Evolutionary conservation across 2,329 filamentous ascomycete genomes (phyloP), one percentile per base, ranked within the genome.

Genomic region (Microsporum ferrugineum): DNA sequence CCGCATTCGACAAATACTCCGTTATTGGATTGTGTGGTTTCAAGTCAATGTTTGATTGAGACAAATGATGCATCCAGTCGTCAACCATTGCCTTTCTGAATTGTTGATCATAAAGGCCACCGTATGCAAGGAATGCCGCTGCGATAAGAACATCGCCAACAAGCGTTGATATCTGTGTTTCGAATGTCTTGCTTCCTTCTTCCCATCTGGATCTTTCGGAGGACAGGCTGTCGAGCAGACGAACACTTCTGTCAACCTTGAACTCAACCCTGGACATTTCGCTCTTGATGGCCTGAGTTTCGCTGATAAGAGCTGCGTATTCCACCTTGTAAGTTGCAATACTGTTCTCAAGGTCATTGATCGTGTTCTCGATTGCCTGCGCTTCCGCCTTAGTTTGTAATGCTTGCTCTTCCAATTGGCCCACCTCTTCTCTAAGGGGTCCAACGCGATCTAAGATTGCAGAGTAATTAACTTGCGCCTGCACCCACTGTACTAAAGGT

Each of bases 21-120:
- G 94, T 96, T 55, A 99, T 83, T 0, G 94, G 91, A 70, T 97
- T 97, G 68, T 91, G 89, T 62, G 87, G 84, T 78, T 99, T 99
- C 82, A 88, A 96, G 66, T 86, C 85, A 71, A 99, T 88, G 51
- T 92, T 91, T n/a, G 94, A 97, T 47, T 94, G 83, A 57, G 89
- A 86, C 66, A 99, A 84, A 74, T 99, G 94, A 69, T 95, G 86
- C 64, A 94, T 82, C 94, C 94, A 99, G 73, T 99, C 94, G 67
- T 99, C 94, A 76, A 94, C 85, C 91, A 99, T 96, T 6, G 87
- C 86, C 77, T 96, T 96, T 71, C 94, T 87, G 84, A 96, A 97
- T 63, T 94, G 94, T 72, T 99, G 95, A 72, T 99, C 94, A 72
- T 96, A 99, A 58, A 97, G 86, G 75, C 94, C 94, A 70, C 89